Conservation (phyloP, 2,329 filamentous ascomycete species). For the Fusarium xyrophilum region DNA sequence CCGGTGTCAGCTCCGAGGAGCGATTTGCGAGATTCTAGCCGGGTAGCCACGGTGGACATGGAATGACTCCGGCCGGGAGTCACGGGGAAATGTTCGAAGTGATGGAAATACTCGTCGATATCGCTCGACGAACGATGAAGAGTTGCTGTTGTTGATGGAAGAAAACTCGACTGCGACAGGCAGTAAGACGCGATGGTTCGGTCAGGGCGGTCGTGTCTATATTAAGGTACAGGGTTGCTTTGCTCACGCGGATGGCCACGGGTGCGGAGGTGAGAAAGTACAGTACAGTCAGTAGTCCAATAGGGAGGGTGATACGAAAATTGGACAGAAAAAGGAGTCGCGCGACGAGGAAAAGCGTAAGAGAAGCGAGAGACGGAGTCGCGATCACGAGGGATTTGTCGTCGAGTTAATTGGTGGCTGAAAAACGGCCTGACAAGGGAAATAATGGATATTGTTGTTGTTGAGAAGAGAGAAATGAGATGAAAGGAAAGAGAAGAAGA, state of each 20-base stretch:
- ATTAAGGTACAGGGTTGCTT: slow-evolving; percentile 2
- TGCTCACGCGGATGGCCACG: slow-evolving; percentile 22
- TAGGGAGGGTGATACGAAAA: slow-evolving; percentile 10
- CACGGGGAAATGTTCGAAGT: slow-evolving; percentile 27
- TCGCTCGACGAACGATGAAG: slow-evolving; percentile 16
- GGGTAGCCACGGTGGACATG: slow-evolving; percentile 49
- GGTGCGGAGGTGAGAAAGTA: neutral
- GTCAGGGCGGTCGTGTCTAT: slow-evolving; percentile 24
- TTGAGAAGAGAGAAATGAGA: slow-evolving; percentile 35
- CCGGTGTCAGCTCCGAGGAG: slow-evolving; percentile 50
- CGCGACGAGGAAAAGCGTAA: slow-evolving; percentile 11
- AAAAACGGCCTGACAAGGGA: slow-evolving; percentile 14
- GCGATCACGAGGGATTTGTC: slow-evolving; percentile 15
- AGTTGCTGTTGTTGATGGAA: slow-evolving; percentile 3
- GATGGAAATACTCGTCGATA: slow-evolving; percentile 21
- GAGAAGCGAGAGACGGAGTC: slow-evolving; percentile 30
- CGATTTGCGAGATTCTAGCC: slow-evolving; percentile 52
- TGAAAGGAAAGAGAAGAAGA: slow-evolving; percentile 23
- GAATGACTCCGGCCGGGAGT: slow-evolving; percentile 49
- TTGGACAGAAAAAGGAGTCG: slow-evolving; percentile 24
- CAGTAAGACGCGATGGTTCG: slow-evolving; percentile 17
- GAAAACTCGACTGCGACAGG: slow-evolving; percentile 6
- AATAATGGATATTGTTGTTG: slow-evolving; percentile 15
- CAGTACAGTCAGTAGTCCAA: slow-evolving; percentile 7
- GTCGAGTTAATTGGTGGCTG: slow-evolving; percentile 20